phyloP scores from a whole-genome alignment of 768 basidiomycete genomes.

The Tulasnella sp. region DNA sequence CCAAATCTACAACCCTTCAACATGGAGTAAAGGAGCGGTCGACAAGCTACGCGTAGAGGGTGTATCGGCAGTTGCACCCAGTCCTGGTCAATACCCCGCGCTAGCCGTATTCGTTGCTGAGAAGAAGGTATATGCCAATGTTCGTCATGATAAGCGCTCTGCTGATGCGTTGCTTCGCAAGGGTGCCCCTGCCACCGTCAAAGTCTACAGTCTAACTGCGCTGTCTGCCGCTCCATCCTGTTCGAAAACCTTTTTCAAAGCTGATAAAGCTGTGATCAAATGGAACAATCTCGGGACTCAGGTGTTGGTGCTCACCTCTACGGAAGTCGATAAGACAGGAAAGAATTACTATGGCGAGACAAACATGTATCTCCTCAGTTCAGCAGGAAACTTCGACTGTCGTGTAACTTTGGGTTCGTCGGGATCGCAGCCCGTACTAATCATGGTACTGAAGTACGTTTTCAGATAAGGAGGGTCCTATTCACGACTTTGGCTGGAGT shows the following conservation, averaged over 20 bases:
- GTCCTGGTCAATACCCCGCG: slow-evolving; percentile 76
- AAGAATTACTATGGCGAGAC: slow-evolving; percentile 99
- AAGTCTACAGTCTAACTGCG: slow-evolving; percentile 61
- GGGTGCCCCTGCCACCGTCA: slow-evolving; percentile 83
- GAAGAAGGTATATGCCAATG: slow-evolving; percentile 67
- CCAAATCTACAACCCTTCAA: slow-evolving; percentile 71
- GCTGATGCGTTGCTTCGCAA: slow-evolving; percentile 23
- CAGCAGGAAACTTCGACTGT: slow-evolving; percentile 89
- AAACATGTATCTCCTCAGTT: slow-evolving; percentile 82
- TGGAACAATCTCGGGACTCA: slow-evolving; percentile 95
- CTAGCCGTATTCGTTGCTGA: slow-evolving; percentile 90
- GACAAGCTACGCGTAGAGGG: slow-evolving; percentile 80
- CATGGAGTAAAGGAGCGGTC: slow-evolving; percentile 67
- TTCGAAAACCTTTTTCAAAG: slow-evolving; percentile 92
- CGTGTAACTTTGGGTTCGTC: slow-evolving; percentile 45
- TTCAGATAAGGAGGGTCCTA: slow-evolving; percentile 92
- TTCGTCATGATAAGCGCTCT: not conserved
- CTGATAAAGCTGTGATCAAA: slow-evolving; percentile 84
- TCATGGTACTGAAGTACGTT: not conserved
- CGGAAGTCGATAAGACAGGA: slow-evolving; percentile 93
- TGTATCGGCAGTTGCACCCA: slow-evolving; percentile 62
- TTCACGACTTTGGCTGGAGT: slow-evolving; percentile 94
- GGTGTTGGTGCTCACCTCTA: slow-evolving; percentile 83
- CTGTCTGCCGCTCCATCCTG: slow-evolving; percentile 57
- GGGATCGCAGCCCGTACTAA: not conserved